A percentile compares a stretch with the other conserved stretches of the same genome.
Evolutionary conservation across 73 alveolate genomes (phyloP).

Genomic region (Uronychia setigera): DNA sequence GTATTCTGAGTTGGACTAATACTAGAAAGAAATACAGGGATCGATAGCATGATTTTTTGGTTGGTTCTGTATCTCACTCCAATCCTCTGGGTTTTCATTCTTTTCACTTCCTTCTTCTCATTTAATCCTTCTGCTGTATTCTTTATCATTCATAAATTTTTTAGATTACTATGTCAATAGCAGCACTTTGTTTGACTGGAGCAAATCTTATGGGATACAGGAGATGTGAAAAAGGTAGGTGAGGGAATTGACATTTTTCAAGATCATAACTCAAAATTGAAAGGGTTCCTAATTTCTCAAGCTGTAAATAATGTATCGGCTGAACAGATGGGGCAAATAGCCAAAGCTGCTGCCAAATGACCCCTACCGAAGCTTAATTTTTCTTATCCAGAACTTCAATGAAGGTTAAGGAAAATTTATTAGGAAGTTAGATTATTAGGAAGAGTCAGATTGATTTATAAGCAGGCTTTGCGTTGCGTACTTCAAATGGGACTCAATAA

Average conservation of each 20-base stretch:
- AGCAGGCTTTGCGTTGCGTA: no score
- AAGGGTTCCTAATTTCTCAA: conserved; percentile 55
- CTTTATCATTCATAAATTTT: no score
- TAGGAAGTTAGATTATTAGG: no score
- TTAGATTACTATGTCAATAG: conserved; percentile 62
- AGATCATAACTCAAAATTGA: conserved; percentile 72
- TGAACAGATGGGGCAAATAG: conserved; percentile 1
- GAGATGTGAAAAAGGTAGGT: conserved; percentile 78
- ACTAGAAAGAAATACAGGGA: conserved; percentile 68
- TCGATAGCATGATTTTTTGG: conserved; percentile 80
- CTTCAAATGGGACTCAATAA: no score
- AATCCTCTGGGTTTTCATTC: conserved; percentile 63
- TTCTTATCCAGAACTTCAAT: no score
- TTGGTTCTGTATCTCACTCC: conserved; percentile 65
- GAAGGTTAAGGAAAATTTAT: no score
- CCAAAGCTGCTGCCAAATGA: conserved; percentile 34
- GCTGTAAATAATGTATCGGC: conserved; percentile 32
- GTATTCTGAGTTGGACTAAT: no score
- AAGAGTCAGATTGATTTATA: no score
- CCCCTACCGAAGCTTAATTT: no score
- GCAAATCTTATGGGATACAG: conserved; percentile 72
- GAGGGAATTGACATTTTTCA: no score
- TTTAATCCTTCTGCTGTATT: no score
- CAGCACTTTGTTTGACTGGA: conserved; percentile 60
- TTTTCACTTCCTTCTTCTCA: conserved; percentile 62